These are phyloP conservation scores for Claviceps sp. DNA, from an alignment of 2,329 filamentous ascomycete species.

Conservation along the genomic window DNA sequence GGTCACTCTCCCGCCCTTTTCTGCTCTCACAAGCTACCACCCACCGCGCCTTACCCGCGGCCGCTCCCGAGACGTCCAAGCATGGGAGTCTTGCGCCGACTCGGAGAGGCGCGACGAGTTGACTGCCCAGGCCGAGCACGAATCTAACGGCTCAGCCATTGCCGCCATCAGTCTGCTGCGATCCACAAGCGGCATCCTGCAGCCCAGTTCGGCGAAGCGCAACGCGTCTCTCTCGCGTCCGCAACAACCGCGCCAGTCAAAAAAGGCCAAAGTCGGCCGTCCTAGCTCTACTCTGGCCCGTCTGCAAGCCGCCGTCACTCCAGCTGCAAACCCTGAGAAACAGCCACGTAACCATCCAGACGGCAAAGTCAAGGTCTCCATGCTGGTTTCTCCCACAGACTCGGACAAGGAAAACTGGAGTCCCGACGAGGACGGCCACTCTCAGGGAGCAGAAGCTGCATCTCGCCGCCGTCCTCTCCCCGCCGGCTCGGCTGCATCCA, in stretches of 20 bases:
- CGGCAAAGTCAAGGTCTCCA: conserved; percentile 25
- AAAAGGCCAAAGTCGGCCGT: conserved; percentile 49
- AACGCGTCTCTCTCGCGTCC: conserved; percentile 34
- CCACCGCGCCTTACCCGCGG: conserved; percentile 48
- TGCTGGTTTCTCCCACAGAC: conserved; percentile 36
- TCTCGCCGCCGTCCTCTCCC: conserved; percentile 23
- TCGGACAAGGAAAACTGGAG: conserved; percentile 94
- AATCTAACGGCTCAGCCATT: conserved; percentile 64
- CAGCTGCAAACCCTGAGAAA: conserved; percentile 15
- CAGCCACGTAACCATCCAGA: conserved; percentile 11
- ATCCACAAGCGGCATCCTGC: conserved; percentile 44
- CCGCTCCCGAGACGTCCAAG: conserved; percentile 73
- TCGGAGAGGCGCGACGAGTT: conserved; percentile 66
- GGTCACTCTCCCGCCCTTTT: conserved; percentile 43
- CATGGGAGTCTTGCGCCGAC: conserved; percentile 86
- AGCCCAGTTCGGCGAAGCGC: conserved; percentile 50
- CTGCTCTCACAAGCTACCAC: conserved; percentile 36
- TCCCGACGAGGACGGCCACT: conserved; percentile 31
- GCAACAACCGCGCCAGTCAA: conserved; percentile 26
- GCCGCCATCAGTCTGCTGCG: conserved; percentile 72
- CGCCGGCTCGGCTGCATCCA: conserved; percentile 13
- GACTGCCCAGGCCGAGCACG: conserved; percentile 67
- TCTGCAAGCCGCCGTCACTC: conserved; percentile 30
- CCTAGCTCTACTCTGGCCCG: conserved; percentile 49
- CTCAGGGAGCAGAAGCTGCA: neutral